Base-by-base conservation (phyloP, 2,329 filamentous ascomycete genomes). In the Neurospora sp. region DNA sequence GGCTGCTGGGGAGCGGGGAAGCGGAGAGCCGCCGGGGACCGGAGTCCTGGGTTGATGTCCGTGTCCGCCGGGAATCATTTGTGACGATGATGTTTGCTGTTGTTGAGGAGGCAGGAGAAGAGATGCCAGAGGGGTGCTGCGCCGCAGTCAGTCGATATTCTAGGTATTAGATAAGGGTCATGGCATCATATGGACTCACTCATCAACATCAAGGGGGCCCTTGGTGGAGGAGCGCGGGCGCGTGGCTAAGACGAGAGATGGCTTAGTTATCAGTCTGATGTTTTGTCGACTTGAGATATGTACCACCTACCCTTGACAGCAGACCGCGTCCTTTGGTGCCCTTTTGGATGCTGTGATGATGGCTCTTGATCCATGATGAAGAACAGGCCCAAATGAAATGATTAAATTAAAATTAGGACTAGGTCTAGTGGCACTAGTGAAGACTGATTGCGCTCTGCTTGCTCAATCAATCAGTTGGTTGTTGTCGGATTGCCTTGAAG, bases 171-270 rank as follows among this genome's bases (percentile, higher is more conserved):
- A 72, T 69, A 72, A 67, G 65, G 69, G 41, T 72, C 70, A 36
- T 46, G 57, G 68, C 28, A 28, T 28, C 28, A 28, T 72, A 67
- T 46, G 46, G 28, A 79, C 88, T 80, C 84, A 95, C 91, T 95
- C 91, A 73, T 90, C 88, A 72, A 83, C 82, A 76, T 96, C 92
- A 23, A 97, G 83, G 4, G 93, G 93, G 0, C 92, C 92, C 79
- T 89, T 92, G 4, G 92, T 96, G 65, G 90, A 86, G 57, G 90
- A 88, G 67, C 90, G 84, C 8, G 90, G 86, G 65, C 89, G 81
- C n/a, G 85, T 81, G 66, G 85, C 86, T 87, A 74, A 12, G 28
- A 33, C 52, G 23, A 62, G 52, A 62, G 52, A 33, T 36, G 52
- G 28, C 23, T 36, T 36, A 5, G 15, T 17, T 62, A 10, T 62